Conservation (phyloP, 306 rosid genomes). For the Cicer yamashitae region DNA sequence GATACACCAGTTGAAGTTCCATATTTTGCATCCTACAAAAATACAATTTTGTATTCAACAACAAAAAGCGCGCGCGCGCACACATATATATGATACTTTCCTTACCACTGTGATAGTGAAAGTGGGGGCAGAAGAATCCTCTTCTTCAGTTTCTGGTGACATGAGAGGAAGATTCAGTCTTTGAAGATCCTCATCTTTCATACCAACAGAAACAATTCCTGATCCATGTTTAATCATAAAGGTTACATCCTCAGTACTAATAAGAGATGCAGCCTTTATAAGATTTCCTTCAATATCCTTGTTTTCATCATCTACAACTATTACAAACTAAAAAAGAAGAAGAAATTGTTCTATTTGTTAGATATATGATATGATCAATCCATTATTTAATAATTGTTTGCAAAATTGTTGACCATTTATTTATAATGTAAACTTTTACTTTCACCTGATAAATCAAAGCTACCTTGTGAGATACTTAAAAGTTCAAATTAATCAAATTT, state of each 20-base stretch:
- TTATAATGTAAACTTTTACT: too few relatives aligned
- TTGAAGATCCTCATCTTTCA: conserved; percentile 82
- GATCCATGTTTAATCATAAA: conserved; percentile 81
- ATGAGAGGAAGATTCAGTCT: conserved; percentile 82
- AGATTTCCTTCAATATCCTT: conserved; percentile 75
- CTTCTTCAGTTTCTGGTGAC: conserved; percentile 71
- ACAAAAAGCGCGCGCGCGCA: neutral
- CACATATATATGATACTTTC: conserved; percentile 3
- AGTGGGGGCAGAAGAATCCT: conserved; percentile 82
- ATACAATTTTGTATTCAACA: conserved; percentile 64
- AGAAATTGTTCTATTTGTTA: conserved; percentile 19
- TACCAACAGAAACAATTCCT: conserved; percentile 82
- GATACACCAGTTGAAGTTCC: conserved; percentile 83
- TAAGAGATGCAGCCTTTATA: conserved; percentile 70
- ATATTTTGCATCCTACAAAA: conserved; percentile 66
- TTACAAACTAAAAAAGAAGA: conserved; percentile 59
- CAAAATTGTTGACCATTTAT: neutral
- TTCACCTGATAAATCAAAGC: too few relatives aligned
- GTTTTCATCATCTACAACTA: conserved; percentile 88
- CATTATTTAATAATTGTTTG: neutral
- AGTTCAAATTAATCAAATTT: too few relatives aligned
- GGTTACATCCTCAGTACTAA: conserved; percentile 59
- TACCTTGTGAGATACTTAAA: too few relatives aligned
- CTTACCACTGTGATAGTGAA: conserved; percentile 85
- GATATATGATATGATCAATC: conserved; percentile 5